Percentiles rank a stretch among this genome's conserved stretches.
phyloP scores from a whole-genome alignment of 2,329 filamentous ascomycete genomes.

The Fonsecaea erecta region DNA sequence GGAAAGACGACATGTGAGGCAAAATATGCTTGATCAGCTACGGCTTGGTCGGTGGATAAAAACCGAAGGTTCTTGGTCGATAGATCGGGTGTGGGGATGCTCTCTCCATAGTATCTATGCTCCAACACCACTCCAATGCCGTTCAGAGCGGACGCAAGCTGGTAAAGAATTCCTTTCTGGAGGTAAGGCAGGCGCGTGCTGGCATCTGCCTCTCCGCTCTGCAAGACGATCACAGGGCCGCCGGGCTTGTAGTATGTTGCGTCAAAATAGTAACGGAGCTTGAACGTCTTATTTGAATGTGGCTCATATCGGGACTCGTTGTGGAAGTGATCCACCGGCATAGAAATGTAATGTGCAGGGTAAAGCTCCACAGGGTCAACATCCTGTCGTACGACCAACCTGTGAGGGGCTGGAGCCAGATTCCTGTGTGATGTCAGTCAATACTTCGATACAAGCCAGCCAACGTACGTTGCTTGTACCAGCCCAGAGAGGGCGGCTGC shows the following conservation, averaged over 20 bases:
- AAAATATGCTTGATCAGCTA: constrained; percentile 83
- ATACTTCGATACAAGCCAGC: background rate
- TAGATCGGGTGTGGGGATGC: constrained; percentile 70
- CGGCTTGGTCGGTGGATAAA: constrained; percentile 78
- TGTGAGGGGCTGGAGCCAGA: constrained; percentile 24
- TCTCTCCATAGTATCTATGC: constrained; percentile 84
- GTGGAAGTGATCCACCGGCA: constrained; percentile 79
- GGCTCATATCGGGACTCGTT: constrained; percentile 78
- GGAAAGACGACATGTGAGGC: constrained; percentile 72
- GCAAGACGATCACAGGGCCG: constrained; percentile 79
- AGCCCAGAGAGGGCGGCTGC: constrained; percentile 17
- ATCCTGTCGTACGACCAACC: constrained; percentile 21
- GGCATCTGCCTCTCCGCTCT: constrained; percentile 71
- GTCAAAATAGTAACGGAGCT: constrained; percentile 83
- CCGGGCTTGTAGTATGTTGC: constrained; percentile 73
- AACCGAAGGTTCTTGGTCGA: constrained; percentile 75
- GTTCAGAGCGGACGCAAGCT: constrained; percentile 70
- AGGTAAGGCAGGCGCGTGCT: constrained; percentile 69
- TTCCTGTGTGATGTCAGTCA: constrained; percentile 20
- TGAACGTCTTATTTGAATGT: constrained; percentile 70
- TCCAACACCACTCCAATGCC: constrained; percentile 82
- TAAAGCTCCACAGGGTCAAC: constrained; percentile 44
- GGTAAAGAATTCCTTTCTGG: constrained; percentile 75
- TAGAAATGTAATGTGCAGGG: constrained; percentile 57
- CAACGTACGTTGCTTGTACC: constrained; percentile 23